Evolutionary conservation across 805 yeast genomes (phyloP), one percentile per base, ranked within the genome.

Genomic region (Priceomyces carsonii): DNA sequence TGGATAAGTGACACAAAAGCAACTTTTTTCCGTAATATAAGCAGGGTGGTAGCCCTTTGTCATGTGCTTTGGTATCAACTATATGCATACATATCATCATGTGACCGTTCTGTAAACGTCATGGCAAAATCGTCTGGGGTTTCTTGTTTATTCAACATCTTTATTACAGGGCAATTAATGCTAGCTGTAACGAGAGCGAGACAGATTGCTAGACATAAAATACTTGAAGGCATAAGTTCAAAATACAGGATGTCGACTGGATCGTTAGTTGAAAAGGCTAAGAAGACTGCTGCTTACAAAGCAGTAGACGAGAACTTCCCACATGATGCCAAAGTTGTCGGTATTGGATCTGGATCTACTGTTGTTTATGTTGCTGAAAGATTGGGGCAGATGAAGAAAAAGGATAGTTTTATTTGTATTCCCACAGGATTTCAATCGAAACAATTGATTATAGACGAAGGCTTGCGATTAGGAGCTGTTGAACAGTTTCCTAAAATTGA

Each of bases 401-500:
- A 82, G 52, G 49, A 56, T 17, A 57, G 74, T 27, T 80, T 86
- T 46, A 75, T 80, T 20, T 93, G 96, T 63, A 80, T 93, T 29
- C 95, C 99, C 33, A 93, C 99, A 1, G 99, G 99, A 2, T 93
- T 90, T 73, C 99, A 93, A 65, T 84, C 95, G 29, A 85, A 85
- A 53, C 87, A 82, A 51, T 73, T 93, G 47, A 90, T 93, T 49
- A 66, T 87, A 39, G 84, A 78, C 39, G 89, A 89, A 50, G 93
- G 93, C 0, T 71, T 93, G 44, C 72, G 61, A 26, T 69, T 90
- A 45, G 95, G 95, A 2, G 71, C 85, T 7, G 77, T 91, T 41
- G 97, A 91, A 53, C 90, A 88, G 66, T 81, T 67, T 44, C 86
- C 95, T 2, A 73, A 73, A 17, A 67, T 93, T 29, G 99, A 93